These are phyloP conservation scores for Clavispora santaluciae DNA, from an alignment of 805 yeast species.

Conservation along the genomic window DNA sequence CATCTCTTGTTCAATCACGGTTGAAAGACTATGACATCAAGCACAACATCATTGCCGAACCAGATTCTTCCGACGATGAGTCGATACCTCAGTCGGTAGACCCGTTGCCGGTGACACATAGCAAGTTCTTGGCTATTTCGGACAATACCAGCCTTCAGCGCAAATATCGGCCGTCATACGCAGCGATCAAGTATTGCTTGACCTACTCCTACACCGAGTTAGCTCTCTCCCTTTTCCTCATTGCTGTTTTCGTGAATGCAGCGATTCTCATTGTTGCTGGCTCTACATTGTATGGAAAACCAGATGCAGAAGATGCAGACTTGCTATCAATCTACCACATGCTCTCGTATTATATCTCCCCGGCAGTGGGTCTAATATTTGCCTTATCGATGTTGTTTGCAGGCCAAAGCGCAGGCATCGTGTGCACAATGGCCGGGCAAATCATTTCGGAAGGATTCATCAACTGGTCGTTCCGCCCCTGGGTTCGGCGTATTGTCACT, in stretches of 20 bases:
- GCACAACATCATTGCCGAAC: conserved; percentile 20
- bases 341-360: conserved; percentile 40
- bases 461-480: conserved; percentile 40
- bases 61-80: conserved; percentile 4
- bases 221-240: conserved; percentile 35
- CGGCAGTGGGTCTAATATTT: conserved; percentile 41
- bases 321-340: conserved; percentile 41
- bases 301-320: conserved; percentile 44
- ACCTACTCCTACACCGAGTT: conserved; percentile 37
- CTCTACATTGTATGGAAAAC: conserved; percentile 35
- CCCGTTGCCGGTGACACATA: conserved; percentile 14
- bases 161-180: conserved; percentile 38
- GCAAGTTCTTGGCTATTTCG: conserved; percentile 20
- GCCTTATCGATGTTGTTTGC: conserved; percentile 43
- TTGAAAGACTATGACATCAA: conserved; percentile 38
- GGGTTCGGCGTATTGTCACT: conserved; percentile 40
- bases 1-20: conserved; percentile 41
- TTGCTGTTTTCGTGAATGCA: conserved; percentile 43
- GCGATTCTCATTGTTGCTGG: conserved; percentile 45
- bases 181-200: conserved; percentile 39
- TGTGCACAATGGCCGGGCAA: conserved; percentile 47
- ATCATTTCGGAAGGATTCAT: conserved; percentile 43
- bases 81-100: conserved; percentile 2
- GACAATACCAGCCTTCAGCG: conserved; percentile 26
- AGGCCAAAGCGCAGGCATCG: conserved; percentile 46